Evolutionary conservation across 2,329 filamentous ascomycete genomes (phyloP), one percentile per base, ranked within the genome.

Genomic region (Hypoxylon sp.): DNA sequence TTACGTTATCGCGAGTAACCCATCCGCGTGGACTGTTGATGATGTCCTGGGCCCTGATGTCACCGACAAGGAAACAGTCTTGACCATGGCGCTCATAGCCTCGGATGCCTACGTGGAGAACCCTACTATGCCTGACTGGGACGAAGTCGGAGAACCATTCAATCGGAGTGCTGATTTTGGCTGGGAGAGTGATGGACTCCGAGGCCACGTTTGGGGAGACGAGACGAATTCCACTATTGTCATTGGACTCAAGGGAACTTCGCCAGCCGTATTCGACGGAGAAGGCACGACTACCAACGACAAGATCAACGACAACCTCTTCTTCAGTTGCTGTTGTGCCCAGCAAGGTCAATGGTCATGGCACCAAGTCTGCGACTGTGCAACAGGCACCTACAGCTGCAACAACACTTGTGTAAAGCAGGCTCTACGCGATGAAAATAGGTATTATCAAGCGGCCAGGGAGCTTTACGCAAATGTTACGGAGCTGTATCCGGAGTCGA

Each of bases 301-400:
- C 81, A 99, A 99, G 81, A 84, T 94, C 74, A 99, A 98, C 77
- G 96, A 99, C 80, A 99, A 99, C 76, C 84, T 99, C 8, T 97
- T 97, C 80, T 97, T 97, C 81, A 97, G 94, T 76, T 99, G 96
- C 81, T 99, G 96, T 79, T 99, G 96, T 79, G 96, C 89, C 3
- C 94, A 97, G 80, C 94, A 96, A 73, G 94, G 94, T 0, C 93
- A 94, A 69, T 94, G 90, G 81, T 88, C 94, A 14, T 97, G 94
- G 90, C 90, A 92, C 65, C 91, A 96, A 76, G 94, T 97, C 60
- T 99, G 96, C 79, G 91, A 97, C 77, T 99, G 96, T 77, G 93
- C 94, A 67, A 92, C 91, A 1, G 88, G 89, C 9, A 93, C 94
- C 0, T 98, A 94, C 76, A 90, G 90, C 12, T 97, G 94, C 83